These are phyloP conservation scores for Massospora cicadina DNA, from an alignment of 371 early-diverging fungal genomes.

Conservation along the genomic window DNA sequence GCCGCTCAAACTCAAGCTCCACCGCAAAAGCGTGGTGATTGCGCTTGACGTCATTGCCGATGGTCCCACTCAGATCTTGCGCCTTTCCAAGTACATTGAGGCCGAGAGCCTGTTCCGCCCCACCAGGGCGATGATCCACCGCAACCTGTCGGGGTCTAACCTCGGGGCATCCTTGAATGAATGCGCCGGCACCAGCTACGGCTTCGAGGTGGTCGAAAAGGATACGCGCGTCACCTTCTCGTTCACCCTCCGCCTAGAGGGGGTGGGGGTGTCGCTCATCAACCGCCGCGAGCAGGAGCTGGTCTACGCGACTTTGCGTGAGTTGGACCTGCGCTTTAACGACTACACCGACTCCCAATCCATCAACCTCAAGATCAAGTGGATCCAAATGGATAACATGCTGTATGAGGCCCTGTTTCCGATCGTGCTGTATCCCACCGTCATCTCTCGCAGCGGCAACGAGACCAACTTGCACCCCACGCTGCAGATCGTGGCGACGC, in stretches of 20 bases:
- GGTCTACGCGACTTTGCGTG: conserved; percentile 58
- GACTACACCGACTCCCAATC: conserved; percentile 63
- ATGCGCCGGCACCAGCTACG: conserved; percentile 19
- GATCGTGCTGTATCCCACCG: conserved; percentile 81
- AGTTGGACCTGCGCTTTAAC: conserved; percentile 46
- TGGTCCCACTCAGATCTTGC: conserved; percentile 62
- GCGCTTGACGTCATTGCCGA: conserved; percentile 73
- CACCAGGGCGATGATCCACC: conserved; percentile 9
- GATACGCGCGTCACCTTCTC: conserved; percentile 34
- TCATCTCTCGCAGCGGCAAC: conserved; percentile 39
- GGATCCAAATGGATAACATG: conserved; percentile 93
- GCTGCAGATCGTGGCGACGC: conserved; percentile 40
- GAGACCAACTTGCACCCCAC: conserved; percentile 37
- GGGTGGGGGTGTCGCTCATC: conserved; percentile 80
- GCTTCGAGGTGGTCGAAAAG: conserved; percentile 33
- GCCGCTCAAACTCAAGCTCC: conserved; percentile 46
- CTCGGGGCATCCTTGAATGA: neutral
- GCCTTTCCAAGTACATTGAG: conserved; percentile 48
- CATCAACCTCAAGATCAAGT: conserved; percentile 51
- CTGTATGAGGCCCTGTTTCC: conserved; percentile 63
- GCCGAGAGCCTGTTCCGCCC: conserved; percentile 38
- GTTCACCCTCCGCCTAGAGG: conserved; percentile 54
- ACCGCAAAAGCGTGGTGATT: conserved; percentile 26
- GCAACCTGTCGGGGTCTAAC: neutral
- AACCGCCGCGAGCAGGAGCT: conserved; percentile 48